Evolutionary conservation across 1,139 yeast genomes (phyloP), one percentile per base, ranked within the genome.

Genomic region (Debaryomyces fabryi): DNA sequence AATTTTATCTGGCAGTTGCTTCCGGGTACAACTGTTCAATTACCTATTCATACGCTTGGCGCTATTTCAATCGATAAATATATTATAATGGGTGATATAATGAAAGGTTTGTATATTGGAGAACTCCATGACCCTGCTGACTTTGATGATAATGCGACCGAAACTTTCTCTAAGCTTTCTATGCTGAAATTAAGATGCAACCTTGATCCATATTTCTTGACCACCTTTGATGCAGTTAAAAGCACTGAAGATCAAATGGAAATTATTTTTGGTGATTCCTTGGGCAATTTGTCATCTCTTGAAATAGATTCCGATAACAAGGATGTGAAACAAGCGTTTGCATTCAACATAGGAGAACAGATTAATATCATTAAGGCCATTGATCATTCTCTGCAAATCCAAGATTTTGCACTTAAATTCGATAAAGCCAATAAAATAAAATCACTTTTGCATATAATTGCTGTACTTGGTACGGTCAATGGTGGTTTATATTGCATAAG

Each of bases 401-500:
- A 24, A 7, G 42, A 45, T 32, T 42, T 42, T 24, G 23, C 24
- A 7, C 30, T 37, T 3, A 39, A 39, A 35, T 41, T 37, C 13
- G 41, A 43, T 2, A 25, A 40, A 2, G 18, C 32, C 1, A 37
- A 51, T 7, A 5, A 36, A 5, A 21, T 23, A 5, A 20, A 12
- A 12, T 12, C n/a, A 1, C 6, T 39, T 29, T 25, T 45, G 2
- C 40, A 18, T 3, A 55, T 49, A 3, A 40, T 57, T 16, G 69
- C 63, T 0, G 44, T 71, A 0, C 47, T 72, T 20, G 78, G 77
- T 3, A 74, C 78, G 0, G 63, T 64, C 0, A 61, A 61, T 52
- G 79, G 79, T 7, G 74, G 69, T 2, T 53, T 74, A 8, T 70
- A 65, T 48, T 50, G 47, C 3, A 13, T 60, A 4, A 53, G 57